phyloP scores from a whole-genome alignment of 164 flowering plant genomes.

The Tetracentron sinense region DNA sequence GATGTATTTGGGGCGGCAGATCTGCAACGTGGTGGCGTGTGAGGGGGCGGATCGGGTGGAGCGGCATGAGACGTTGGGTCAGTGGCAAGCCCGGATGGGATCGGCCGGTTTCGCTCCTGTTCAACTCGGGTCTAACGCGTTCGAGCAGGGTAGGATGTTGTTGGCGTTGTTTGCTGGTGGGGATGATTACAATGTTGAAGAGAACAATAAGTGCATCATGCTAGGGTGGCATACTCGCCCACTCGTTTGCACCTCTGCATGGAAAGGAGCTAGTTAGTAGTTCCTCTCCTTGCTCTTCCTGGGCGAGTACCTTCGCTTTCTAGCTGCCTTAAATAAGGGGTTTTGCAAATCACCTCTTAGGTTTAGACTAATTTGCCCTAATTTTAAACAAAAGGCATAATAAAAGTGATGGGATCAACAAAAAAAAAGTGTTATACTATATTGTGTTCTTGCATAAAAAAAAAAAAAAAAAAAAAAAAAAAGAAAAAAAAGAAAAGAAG shows the following conservation, averaged over 20 bases:
- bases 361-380: no score
- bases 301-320: no score
- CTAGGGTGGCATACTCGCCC: conserved; percentile 37
- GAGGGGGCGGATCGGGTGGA: conserved; percentile 35
- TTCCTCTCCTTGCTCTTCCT: no score
- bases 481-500: no score
- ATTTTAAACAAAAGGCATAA: no score
- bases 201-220: conserved; percentile 27
- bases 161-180: conserved; percentile 28
- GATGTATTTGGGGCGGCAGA: conserved; percentile 33
- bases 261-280: no score
- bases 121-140: conserved; percentile 36
- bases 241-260: conserved; percentile 35
- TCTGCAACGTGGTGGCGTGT: conserved; percentile 38
- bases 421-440: no score
- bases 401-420: no score
- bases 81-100: conserved; percentile 26
- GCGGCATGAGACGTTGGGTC: conserved; percentile 31
- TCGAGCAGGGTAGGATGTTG: conserved; percentile 35
- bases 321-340: no score
- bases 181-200: conserved; percentile 34
- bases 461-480: no score
- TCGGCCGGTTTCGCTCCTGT: conserved; percentile 28
- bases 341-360: no score
- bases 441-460: no score